phyloP scores from a whole-genome alignment of 129 eudicot genomes.

The Kitagawia praeruptora region DNA sequence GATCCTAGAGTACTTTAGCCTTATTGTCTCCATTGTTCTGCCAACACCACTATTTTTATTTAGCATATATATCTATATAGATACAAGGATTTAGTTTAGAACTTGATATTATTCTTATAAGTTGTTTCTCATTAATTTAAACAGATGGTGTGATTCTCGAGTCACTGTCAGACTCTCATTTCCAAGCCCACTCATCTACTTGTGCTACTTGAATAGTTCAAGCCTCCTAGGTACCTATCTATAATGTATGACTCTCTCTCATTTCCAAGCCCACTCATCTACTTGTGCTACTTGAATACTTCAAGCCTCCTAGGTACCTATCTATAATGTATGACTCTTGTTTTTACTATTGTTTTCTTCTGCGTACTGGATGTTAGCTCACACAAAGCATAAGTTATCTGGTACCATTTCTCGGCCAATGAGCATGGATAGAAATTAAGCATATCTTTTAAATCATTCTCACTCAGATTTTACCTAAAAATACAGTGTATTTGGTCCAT shows the following conservation, averaged over 20 bases:
- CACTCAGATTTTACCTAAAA: background rate
- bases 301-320: background rate
- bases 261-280: background rate
- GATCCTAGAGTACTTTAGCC: background rate
- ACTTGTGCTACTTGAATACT: background rate
- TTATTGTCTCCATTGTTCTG: too few relatives aligned
- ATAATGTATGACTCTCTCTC: background rate
- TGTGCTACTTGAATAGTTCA: background rate
- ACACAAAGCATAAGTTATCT: background rate
- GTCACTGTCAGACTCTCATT: background rate
- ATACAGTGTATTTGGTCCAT: background rate
- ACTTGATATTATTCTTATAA: background rate
- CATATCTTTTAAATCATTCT: background rate
- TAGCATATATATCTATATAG: background rate
- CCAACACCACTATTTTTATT: background rate
- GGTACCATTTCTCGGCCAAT: background rate
- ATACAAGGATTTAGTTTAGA: background rate
- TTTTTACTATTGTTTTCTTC: slow-evolving; percentile 2
- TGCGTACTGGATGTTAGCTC: background rate
- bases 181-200: background rate
- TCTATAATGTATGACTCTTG: background rate
- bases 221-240: background rate
- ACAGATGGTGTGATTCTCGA: background rate
- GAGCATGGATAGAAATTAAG: background rate
- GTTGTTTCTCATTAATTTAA: background rate